Evolutionary conservation across 768 basidiomycete species (phyloP).

Genomic region (Leccinum ochraceum): DNA sequence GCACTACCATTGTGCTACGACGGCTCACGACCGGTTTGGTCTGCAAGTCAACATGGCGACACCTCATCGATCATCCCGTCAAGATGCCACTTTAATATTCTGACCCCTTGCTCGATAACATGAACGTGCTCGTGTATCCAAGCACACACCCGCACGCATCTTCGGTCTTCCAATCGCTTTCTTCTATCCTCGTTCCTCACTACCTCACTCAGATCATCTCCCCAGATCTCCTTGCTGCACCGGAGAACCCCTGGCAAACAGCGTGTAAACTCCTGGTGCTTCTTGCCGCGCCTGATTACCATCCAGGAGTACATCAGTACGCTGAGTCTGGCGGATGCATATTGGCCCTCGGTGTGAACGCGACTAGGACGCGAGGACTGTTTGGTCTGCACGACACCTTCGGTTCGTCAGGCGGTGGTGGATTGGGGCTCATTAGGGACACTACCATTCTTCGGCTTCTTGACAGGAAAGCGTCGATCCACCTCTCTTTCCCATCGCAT

Average conservation of each 20-base stretch:
- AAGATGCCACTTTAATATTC: neutral
- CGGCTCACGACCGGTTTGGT: conserved; percentile 19
- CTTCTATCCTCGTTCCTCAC: conserved; percentile 61
- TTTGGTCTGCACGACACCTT: conserved; percentile 38
- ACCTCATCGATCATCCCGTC: neutral
- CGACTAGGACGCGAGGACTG: conserved; percentile 47
- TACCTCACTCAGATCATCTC: conserved; percentile 78
- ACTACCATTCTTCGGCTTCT: conserved; percentile 26
- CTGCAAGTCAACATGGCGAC: neutral
- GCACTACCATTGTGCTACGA: conserved; percentile 43
- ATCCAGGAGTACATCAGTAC: conserved; percentile 54
- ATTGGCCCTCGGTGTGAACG: conserved; percentile 64
- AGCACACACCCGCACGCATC: conserved; percentile 58
- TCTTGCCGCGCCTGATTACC: conserved; percentile 52
- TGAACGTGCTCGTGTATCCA: conserved; percentile 78
- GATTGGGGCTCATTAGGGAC: conserved; percentile 35
- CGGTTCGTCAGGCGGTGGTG: conserved; percentile 32
- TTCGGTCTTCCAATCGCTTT: conserved; percentile 50
- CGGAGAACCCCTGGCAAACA: conserved; percentile 72
- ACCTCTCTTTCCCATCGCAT: conserved; percentile 30
- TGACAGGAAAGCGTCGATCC: conserved; percentile 23
- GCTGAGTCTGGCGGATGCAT: conserved; percentile 70
- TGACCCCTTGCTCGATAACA: conserved; percentile 22
- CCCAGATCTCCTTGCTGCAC: conserved; percentile 52
- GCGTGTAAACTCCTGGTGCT: conserved; percentile 81